These are phyloP conservation scores for Pseudonectria foliicola DNA, from an alignment of 2,329 filamentous ascomycete genomes.

Conservation along the genomic window DNA sequence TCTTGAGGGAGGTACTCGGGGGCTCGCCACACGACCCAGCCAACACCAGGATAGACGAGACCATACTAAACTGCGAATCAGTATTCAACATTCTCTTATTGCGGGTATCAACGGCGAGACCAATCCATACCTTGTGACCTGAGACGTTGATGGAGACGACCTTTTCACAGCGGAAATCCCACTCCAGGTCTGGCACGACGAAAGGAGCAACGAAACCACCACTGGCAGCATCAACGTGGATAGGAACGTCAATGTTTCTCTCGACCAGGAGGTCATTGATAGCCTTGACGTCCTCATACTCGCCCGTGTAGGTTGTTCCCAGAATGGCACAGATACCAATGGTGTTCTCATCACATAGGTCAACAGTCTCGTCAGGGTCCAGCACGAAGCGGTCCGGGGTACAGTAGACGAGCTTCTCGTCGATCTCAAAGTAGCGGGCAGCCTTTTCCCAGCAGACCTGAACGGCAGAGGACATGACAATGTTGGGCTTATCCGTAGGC, in stretches of 20 bases:
- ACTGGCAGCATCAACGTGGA: slow-evolving; percentile 89
- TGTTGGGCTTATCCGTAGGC: slow-evolving; percentile 73
- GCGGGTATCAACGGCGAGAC: background rate
- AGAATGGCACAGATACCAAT: slow-evolving; percentile 92
- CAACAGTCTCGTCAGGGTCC: slow-evolving; percentile 54
- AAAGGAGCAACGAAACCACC: slow-evolving; percentile 94
- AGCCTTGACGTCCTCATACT: slow-evolving; percentile 89
- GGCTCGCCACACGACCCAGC: slow-evolving; percentile 86
- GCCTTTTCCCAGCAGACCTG: slow-evolving; percentile 98
- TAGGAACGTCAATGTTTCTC: slow-evolving; percentile 69
- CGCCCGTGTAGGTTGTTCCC: slow-evolving; percentile 89
- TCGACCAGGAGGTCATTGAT: slow-evolving; percentile 82
- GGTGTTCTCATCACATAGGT: slow-evolving; percentile 58
- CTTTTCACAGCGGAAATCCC: slow-evolving; percentile 86
- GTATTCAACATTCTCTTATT: background rate
- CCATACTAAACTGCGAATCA: slow-evolving; percentile 35
- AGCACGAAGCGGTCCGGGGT: slow-evolving; percentile 55
- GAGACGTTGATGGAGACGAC: slow-evolving; percentile 93
- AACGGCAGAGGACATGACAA: slow-evolving; percentile 92
- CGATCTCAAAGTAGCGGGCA: slow-evolving; percentile 82
- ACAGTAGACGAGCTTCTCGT: slow-evolving; percentile 73
- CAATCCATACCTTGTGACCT: slow-evolving; percentile 63
- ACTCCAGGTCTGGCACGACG: slow-evolving; percentile 72
- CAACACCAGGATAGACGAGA: slow-evolving; percentile 80
- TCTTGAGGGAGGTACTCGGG: slow-evolving; percentile 81